Evolutionary conservation across 495 filamentous ascomycete species (phyloP).

Genomic region (Aspergillus kassunensis): DNA sequence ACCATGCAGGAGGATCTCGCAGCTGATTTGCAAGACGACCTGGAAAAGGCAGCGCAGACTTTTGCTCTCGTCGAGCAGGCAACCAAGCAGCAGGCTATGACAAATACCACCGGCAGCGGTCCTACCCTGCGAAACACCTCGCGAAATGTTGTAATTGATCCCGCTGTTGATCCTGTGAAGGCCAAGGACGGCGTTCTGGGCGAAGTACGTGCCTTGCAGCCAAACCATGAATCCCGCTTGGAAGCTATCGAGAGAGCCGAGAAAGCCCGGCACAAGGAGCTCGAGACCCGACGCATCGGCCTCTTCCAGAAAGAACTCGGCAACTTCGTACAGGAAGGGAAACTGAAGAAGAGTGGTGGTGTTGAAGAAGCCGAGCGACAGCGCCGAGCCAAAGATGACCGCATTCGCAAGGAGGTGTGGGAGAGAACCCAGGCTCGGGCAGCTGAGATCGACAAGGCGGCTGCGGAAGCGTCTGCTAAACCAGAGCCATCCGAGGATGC

Average conservation of each 20-base stretch:
- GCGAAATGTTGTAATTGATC: constrained; percentile 61
- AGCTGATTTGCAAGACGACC: constrained; percentile 86
- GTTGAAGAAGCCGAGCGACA: constrained; percentile 90
- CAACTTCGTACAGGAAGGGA: constrained; percentile 84
- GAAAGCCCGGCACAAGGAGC: constrained; percentile 78
- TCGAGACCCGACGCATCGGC: constrained; percentile 70
- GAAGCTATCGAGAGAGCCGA: constrained; percentile 96
- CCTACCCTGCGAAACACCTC: constrained; percentile 48
- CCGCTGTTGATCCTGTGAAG: constrained; percentile 64
- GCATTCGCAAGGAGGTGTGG: constrained; percentile 80
- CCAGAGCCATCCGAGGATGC: constrained; percentile 27
- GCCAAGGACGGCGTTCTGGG: constrained; percentile 89
- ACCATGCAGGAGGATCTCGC: constrained; percentile 92
- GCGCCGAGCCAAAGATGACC: constrained; percentile 80
- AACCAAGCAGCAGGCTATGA: constrained; percentile 88
- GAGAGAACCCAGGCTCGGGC: constrained; percentile 57
- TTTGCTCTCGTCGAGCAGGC: constrained; percentile 95
- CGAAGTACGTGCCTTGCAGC: constrained; percentile 90
- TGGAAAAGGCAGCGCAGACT: constrained; percentile 88
- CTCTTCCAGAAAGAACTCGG: constrained; percentile 87
- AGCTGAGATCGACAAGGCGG: constrained; percentile 38
- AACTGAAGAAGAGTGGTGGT: constrained; percentile 91
- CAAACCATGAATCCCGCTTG: constrained; percentile 86
- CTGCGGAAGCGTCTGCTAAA: constrained; percentile 21
- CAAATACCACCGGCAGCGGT: constrained; percentile 42